A percentile compares a stretch with the other conserved stretches of the same genome.
Evolutionary conservation across 2,329 filamentous ascomycete species (phyloP).

Genomic region (Claviceps pusilla): DNA sequence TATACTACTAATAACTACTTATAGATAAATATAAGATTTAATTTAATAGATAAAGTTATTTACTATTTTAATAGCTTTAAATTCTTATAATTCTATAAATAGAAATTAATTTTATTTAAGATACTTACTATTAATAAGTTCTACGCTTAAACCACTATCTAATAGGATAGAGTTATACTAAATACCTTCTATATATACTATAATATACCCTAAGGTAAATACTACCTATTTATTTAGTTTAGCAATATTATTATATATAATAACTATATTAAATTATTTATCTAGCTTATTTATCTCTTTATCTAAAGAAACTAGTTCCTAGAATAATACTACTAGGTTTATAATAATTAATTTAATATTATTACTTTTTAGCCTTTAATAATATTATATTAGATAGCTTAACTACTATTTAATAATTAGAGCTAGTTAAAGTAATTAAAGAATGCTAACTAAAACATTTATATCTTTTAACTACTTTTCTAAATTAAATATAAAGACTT

Average conservation of each 20-base stretch:
- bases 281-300: background rate
- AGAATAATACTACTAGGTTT: background rate
- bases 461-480: background rate
- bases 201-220: background rate
- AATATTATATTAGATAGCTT: background rate
- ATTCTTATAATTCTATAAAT: background rate
- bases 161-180: background rate
- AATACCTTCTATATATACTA: background rate
- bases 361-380: background rate
- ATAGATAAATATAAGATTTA: background rate
- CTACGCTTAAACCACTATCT: background rate
- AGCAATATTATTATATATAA: background rate
- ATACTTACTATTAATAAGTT: background rate
- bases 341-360: background rate
- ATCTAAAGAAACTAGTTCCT: background rate
- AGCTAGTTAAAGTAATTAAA: background rate
- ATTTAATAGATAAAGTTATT: background rate
- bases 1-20: background rate
- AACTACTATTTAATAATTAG: background rate
- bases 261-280: background rate
- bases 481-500: background rate
- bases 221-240: background rate
- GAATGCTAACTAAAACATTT: background rate
- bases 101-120: background rate
- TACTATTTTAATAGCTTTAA: background rate